A percentile compares a stretch with the other conserved stretches of the same genome.
Evolutionary conservation across 257 asterid species (phyloP).

Genomic region (Solanum commersonii): DNA sequence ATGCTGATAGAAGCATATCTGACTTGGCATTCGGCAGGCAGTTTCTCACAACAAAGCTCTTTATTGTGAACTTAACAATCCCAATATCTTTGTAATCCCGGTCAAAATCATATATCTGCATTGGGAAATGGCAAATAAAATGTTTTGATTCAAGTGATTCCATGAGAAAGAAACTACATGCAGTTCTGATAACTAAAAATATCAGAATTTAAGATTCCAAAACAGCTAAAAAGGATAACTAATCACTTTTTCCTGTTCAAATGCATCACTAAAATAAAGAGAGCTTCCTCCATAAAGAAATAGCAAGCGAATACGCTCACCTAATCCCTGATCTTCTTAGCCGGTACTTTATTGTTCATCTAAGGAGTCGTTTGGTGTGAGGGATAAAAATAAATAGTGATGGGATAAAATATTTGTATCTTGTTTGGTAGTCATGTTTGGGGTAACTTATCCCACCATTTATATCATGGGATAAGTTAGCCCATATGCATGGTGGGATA

Average conservation of each 20-base stretch:
- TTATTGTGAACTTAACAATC: conserved; percentile 87
- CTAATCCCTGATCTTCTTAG: background rate
- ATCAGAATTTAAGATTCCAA: background rate
- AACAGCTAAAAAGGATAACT: background rate
- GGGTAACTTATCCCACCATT: too few relatives aligned
- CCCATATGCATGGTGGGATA: too few relatives aligned
- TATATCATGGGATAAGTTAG: too few relatives aligned
- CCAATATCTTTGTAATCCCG: conserved; percentile 97
- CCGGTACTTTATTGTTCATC: background rate
- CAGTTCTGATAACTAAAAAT: background rate
- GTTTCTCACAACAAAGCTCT: conserved; percentile 82
- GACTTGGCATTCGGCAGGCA: conserved; percentile 91
- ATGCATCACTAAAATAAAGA: background rate
- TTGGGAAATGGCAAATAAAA: conserved; percentile 11
- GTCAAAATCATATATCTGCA: conserved; percentile 99
- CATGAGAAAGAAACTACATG: background rate
- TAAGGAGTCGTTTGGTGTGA: too few relatives aligned
- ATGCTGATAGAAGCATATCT: conserved; percentile 91
- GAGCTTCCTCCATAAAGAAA: background rate
- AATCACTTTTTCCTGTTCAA: background rate
- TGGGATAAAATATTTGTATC: too few relatives aligned
- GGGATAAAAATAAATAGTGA: too few relatives aligned
- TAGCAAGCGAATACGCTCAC: background rate
- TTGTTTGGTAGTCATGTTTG: too few relatives aligned
- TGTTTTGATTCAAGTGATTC: conserved; percentile 3